Conservation (phyloP, 805 yeast genomes). For the Suhomyces sp. region DNA sequence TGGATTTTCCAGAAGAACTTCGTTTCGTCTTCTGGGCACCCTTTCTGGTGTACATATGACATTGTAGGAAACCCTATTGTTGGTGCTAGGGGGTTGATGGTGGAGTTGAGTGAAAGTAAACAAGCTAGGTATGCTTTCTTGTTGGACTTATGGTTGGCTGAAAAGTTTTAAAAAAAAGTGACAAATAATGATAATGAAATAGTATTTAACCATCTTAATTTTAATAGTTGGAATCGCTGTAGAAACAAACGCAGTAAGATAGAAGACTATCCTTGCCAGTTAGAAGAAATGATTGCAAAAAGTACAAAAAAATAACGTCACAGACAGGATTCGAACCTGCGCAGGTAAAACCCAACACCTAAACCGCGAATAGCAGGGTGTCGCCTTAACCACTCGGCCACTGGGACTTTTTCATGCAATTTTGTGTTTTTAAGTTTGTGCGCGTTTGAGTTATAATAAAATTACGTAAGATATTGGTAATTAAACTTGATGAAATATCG, state of each 20-base stretch:
- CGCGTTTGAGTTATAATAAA: too few relatives aligned
- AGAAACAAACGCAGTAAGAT: too few relatives aligned
- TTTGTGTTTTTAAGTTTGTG: too few relatives aligned
- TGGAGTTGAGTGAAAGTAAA: conserved; percentile 14
- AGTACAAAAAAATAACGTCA: conserved; percentile 66
- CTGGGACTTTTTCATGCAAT: conserved; percentile 45
- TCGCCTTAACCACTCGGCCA: conserved; percentile 96
- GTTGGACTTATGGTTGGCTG: conserved; percentile 29
- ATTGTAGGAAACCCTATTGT: conserved; percentile 25
- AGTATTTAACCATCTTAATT: background rate
- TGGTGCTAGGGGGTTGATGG: conserved; percentile 18
- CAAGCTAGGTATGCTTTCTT: conserved; percentile 16
- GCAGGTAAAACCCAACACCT: conserved; percentile 51
- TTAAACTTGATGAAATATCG: too few relatives aligned
- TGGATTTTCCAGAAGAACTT: conserved; percentile 22
- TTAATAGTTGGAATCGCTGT: too few relatives aligned
- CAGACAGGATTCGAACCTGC: conserved; percentile 99
- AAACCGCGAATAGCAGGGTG: conserved; percentile 66
- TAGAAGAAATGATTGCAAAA: background rate
- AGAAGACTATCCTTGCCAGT: too few relatives aligned
- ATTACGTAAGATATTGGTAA: too few relatives aligned
- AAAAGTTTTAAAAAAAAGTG: too few relatives aligned
- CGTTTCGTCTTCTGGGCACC: conserved; percentile 15
- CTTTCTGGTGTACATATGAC: conserved; percentile 37
- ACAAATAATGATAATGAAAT: background rate